Evolutionary conservation across 371 early-diverging fungal genomes (phyloP).

Genomic region (Parasitella parasitica): DNA sequence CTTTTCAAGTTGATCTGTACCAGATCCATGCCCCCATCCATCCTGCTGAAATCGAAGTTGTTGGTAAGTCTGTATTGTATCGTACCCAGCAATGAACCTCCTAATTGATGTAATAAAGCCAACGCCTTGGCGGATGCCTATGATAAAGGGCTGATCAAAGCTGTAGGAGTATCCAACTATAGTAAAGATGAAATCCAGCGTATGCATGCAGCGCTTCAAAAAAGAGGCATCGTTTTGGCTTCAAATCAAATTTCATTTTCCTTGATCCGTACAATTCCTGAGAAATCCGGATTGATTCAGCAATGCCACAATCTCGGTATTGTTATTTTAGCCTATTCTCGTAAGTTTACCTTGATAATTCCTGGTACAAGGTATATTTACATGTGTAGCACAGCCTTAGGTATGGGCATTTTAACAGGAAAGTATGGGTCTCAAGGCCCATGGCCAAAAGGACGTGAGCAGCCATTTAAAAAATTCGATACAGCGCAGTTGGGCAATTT

Average conservation of each 20-base stretch:
- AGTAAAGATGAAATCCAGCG: constrained; percentile 45
- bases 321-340: constrained; percentile 61
- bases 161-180: constrained; percentile 74
- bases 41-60: constrained; percentile 44
- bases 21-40: constrained; percentile 75
- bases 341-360: constrained; percentile 19
- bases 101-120: constrained; percentile 28
- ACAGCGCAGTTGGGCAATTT: constrained; percentile 24
- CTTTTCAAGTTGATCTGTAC: constrained; percentile 64
- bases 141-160: constrained; percentile 53
- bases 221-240: constrained; percentile 53
- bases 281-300: constrained; percentile 51
- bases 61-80: constrained; percentile 28
- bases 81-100: no score
- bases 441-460: constrained; percentile 27
- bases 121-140: constrained; percentile 54
- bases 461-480: constrained; percentile 23
- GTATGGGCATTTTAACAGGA: constrained; percentile 54
- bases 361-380: no score
- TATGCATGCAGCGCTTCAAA: constrained; percentile 52
- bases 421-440: constrained; percentile 51
- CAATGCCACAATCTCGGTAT: constrained; percentile 59
- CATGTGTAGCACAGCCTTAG: no score
- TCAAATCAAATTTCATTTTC: constrained; percentile 58
- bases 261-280: constrained; percentile 48